Conservation (phyloP, 306 rosid genomes). For the Castanea mollissima region DNA sequence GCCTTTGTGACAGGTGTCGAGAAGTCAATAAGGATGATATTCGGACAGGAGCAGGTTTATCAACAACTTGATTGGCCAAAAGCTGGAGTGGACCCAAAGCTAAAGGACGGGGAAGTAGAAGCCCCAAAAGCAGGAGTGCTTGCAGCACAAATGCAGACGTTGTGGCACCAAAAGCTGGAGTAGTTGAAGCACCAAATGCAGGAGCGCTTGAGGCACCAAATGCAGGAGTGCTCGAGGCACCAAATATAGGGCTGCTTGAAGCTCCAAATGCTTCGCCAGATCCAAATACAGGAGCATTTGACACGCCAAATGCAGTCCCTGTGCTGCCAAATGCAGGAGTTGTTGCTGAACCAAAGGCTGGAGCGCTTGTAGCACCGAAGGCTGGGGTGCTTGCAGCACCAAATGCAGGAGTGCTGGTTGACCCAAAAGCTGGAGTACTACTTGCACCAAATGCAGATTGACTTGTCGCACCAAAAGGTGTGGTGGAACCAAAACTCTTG, state of each 20-base stretch:
- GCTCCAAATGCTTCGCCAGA: slow-evolving; percentile 77
- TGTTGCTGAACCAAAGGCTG: slow-evolving; percentile 66
- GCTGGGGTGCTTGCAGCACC: slow-evolving; percentile 15
- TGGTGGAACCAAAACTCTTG: slow-evolving; percentile 61
- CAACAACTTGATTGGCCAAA: slow-evolving; percentile 40
- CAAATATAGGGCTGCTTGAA: slow-evolving; percentile 50
- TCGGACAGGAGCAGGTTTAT: slow-evolving; percentile 78
- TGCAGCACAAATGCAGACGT: slow-evolving; percentile 64
- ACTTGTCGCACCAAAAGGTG: slow-evolving; percentile 75
- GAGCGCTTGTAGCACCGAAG: slow-evolving; percentile 32
- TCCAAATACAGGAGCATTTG: slow-evolving; percentile 64
- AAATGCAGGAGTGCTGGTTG: no score
- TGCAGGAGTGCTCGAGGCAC: slow-evolving; percentile 29
- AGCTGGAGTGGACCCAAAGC: slow-evolving; percentile 25
- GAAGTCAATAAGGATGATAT: slow-evolving; percentile 83
- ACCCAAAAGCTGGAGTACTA: no score
- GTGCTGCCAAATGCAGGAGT: slow-evolving; percentile 71
- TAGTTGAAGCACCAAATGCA: slow-evolving; percentile 44
- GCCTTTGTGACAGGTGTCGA: slow-evolving; percentile 88
- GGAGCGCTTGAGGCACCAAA: slow-evolving; percentile 53
- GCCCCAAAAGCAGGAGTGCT: slow-evolving; percentile 74
- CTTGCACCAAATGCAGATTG: slow-evolving; percentile 58
- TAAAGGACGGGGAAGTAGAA: slow-evolving; percentile 62
- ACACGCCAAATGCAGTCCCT: slow-evolving; percentile 60
- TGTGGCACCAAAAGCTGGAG: slow-evolving; percentile 66